Base-by-base conservation (phyloP, 1,139 yeast species). In the Meyerozyma carpophila region DNA sequence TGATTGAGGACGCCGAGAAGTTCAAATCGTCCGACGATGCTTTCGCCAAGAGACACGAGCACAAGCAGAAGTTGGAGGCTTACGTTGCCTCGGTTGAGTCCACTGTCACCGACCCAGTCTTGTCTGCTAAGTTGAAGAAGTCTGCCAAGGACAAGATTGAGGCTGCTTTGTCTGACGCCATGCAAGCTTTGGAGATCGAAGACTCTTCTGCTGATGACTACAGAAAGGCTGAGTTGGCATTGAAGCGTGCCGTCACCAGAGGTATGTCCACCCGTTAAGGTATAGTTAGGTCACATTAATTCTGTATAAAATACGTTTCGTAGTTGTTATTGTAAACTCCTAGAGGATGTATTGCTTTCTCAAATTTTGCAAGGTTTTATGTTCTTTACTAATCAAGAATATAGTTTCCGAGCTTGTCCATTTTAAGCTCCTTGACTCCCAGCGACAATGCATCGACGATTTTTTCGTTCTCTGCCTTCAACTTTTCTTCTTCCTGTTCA, bases 21-120 rank as follows among this genome's bases (percentile, higher is more conserved):
- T 93, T 90, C 95, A 93, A 93, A 87, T 80, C 93, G 66, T 87
- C 96, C 62, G 98, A 93, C 75, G 97, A 93, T 72, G 98, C 96
- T 70, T 93, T 91, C 86, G 94, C 98, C 76, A 91, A 91, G 91
- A 87, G 89, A 75, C 97, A 91, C 81, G 98, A 93, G 83, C 95
- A 95, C 70, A 93, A 91, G 82, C 98, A 93, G 81, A 91, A 91
- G 81, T 87, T 93, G 73, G 98, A 93, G 82, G 91, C 98, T 62
- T 93, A 93, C 85, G 95, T 93, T 70, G 86, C 97, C 64, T 86
- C 96, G 62, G 93, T 93, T 63, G 98, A 93, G 81, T 79, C 94
- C 57, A 87, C 96, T 61, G 86, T 93, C 74, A 87, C 96, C 61
- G 98, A 91, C 84, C 98, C 98, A 73, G 94, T 90, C 75, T 85